A percentile compares a stretch with the other conserved stretches of the same genome.
Evolutionary conservation across 2,329 filamentous ascomycete species (phyloP).

Genomic region (Akanthomyces uredinophilus): DNA sequence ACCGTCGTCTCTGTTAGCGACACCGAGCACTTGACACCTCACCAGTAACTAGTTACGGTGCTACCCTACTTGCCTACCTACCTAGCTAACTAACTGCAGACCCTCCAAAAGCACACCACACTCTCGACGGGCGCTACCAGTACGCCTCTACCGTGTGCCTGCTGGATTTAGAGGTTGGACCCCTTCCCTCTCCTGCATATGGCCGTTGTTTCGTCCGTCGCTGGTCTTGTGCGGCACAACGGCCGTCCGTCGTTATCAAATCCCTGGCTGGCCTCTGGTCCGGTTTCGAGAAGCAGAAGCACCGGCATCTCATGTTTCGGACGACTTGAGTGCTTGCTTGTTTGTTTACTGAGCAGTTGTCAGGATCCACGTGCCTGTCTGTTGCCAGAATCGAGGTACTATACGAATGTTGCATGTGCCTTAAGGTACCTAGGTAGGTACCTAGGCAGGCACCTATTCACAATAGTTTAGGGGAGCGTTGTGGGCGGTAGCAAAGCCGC

Average conservation of each 20-base stretch:
- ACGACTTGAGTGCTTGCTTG: constrained; percentile 4
- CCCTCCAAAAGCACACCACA: neutral
- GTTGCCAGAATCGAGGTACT: neutral
- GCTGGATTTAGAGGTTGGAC: neutral
- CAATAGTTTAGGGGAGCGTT: neutral
- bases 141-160: neutral
- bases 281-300: constrained; percentile 8
- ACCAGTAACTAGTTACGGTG: too few species aligned
- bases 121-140: neutral
- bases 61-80: too few species aligned
- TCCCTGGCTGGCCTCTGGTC: neutral
- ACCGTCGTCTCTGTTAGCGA: neutral
- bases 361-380: constrained; percentile 8
- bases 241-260: neutral
- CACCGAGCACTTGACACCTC: neutral
- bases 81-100: too few species aligned
- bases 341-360: constrained; percentile 7
- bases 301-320: constrained; percentile 14
- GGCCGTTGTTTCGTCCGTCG: neutral
- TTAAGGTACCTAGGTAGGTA: too few species aligned
- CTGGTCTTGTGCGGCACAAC: neutral
- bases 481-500: neutral
- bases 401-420: neutral
- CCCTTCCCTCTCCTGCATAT: neutral
- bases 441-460: neutral